Conservation (phyloP, 441 rosid genomes). For the Croton setiger region DNA sequence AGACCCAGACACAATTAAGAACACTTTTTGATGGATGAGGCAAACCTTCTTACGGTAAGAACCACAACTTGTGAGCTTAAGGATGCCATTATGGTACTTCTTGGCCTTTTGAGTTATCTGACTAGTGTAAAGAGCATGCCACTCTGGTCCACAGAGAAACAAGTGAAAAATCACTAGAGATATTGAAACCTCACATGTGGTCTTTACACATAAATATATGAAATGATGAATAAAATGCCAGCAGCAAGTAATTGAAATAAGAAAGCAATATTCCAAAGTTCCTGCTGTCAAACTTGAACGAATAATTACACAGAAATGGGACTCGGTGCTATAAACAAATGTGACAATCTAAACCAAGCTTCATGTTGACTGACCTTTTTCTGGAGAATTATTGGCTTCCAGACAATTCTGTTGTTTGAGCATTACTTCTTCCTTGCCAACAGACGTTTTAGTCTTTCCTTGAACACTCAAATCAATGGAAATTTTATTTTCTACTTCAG, state of each 20-base stretch:
- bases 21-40: background rate
- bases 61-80: constrained; percentile 12
- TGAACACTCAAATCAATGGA: constrained; percentile 21
- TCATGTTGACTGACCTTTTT: constrained; percentile 33
- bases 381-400: constrained; percentile 24
- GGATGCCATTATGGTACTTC: constrained; percentile 9
- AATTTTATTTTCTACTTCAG: constrained; percentile 25
- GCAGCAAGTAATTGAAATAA: background rate
- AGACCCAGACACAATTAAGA: background rate
- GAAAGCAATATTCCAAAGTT: background rate
- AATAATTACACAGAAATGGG: background rate
- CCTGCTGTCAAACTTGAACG: background rate
- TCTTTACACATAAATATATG: background rate
- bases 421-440: constrained; percentile 18
- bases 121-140: constrained; percentile 10
- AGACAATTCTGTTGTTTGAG: constrained; percentile 21
- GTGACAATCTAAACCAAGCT: background rate
- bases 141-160: constrained; percentile 3
- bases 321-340: background rate
- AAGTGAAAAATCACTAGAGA: background rate
- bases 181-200: background rate
- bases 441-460: constrained; percentile 14
- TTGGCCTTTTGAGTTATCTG: constrained; percentile 18
- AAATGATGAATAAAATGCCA: background rate
- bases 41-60: constrained; percentile 15